These are phyloP conservation scores for Coniochaeta pulveracea DNA, from an alignment of 2,329 filamentous ascomycete species.

Conservation along the genomic window DNA sequence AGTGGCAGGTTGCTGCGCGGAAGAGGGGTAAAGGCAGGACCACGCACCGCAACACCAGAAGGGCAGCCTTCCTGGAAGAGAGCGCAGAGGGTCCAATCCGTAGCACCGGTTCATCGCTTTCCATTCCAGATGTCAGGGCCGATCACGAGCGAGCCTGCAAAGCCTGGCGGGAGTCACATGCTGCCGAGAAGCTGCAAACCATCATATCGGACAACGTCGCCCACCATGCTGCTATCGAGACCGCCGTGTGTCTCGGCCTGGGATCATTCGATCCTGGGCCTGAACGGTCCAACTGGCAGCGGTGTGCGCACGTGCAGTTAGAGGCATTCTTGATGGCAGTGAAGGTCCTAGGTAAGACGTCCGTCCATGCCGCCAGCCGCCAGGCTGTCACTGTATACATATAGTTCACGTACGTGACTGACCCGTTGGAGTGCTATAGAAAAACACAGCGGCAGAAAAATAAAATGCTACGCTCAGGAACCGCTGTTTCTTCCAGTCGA, in stretches of 20 bases:
- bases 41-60: constrained; percentile 8
- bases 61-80: not conserved
- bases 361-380: not conserved
- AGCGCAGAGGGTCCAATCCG: constrained; percentile 2
- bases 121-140: constrained; percentile 12
- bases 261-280: constrained; percentile 42
- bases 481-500: constrained; percentile 38
- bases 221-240: constrained; percentile 16
- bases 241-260: constrained; percentile 42
- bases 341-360: constrained; percentile 25
- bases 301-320: constrained; percentile 38
- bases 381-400: not conserved
- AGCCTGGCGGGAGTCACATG: constrained; percentile 14
- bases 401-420: constrained; percentile 3
- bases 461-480: constrained; percentile 41
- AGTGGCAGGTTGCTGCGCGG: not conserved
- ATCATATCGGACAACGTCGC: constrained; percentile 18
- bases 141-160: constrained; percentile 13
- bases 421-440: too few relatives aligned
- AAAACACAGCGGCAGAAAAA: constrained; percentile 13
- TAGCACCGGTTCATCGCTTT: constrained; percentile 7
- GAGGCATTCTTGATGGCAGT: constrained; percentile 39
- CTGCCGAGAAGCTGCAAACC: constrained; percentile 20
- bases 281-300: constrained; percentile 30
- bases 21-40: not conserved